phyloP scores from a whole-genome alignment of 164 flowering plant species.

The Chimonanthus praecox region DNA sequence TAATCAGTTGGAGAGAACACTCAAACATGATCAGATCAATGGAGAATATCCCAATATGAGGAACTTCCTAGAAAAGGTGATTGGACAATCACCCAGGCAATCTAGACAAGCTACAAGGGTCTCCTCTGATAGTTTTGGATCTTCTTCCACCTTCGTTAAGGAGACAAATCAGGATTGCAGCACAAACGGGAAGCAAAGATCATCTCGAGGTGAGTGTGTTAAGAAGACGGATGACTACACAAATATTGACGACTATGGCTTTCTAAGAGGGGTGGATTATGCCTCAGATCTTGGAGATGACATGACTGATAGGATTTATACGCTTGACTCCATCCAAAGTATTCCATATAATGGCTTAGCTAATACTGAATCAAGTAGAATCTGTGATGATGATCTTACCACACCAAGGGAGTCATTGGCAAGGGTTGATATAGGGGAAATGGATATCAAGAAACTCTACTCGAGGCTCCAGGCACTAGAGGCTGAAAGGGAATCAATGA shows the following conservation, averaged over 20 bases:
- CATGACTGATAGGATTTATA: slow-evolving; percentile 71
- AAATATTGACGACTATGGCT: slow-evolving; percentile 34
- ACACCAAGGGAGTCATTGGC: slow-evolving; percentile 49
- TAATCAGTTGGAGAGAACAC: slow-evolving; percentile 37
- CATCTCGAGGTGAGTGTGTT: slow-evolving; percentile 26
- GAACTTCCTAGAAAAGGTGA: slow-evolving; percentile 57
- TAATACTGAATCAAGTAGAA: slow-evolving; percentile 18
- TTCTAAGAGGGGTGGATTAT: slow-evolving; percentile 35
- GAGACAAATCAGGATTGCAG: slow-evolving; percentile 35
- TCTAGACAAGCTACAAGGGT: slow-evolving; percentile 44
- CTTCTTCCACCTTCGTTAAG: slow-evolving; percentile 11
- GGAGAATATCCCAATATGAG: slow-evolving; percentile 38
- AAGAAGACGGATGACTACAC: slow-evolving; percentile 41
- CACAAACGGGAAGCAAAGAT: slow-evolving; percentile 36
- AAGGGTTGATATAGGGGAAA: slow-evolving; percentile 46
- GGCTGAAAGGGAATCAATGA: slow-evolving; percentile 96
- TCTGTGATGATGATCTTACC: slow-evolving; percentile 20
- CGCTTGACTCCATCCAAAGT: slow-evolving; percentile 70
- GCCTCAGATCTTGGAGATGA: slow-evolving; percentile 73
- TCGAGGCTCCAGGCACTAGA: slow-evolving; percentile 90
- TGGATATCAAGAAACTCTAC: slow-evolving; percentile 76
- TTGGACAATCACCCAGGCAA: slow-evolving; percentile 56
- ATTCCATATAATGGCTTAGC: slow-evolving; percentile 28
- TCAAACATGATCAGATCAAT: slow-evolving; percentile 39
- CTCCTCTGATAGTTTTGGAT: slow-evolving; percentile 47